These are phyloP conservation scores for Nemania diffusa DNA, from an alignment of 2,329 filamentous ascomycete species.

Conservation along the genomic window DNA sequence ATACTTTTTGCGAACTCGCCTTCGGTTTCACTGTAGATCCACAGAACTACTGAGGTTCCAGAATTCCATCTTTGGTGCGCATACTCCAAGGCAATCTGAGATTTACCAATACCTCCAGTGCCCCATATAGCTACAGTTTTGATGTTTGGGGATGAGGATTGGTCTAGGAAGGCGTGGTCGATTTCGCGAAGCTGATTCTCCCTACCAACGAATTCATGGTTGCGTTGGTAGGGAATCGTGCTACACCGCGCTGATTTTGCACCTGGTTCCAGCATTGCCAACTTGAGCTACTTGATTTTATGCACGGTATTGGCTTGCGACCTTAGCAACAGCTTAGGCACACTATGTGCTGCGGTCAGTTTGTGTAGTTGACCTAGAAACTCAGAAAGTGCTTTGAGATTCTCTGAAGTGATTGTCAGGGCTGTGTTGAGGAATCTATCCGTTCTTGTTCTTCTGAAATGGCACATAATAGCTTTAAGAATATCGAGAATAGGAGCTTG, in stretches of 20 bases:
- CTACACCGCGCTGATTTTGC: neutral
- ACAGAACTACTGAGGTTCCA: constrained; percentile 7
- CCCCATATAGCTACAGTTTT: constrained; percentile 6
- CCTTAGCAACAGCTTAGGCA: neutral
- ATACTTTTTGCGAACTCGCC: constrained; percentile 1
- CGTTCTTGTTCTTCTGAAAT: neutral
- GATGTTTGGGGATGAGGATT: neutral
- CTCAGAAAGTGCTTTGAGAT: neutral
- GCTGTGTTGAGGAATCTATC: neutral
- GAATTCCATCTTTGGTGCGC: constrained; percentile 10
- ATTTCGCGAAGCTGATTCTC: constrained; percentile 1
- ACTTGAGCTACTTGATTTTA: neutral
- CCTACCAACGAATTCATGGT: neutral
- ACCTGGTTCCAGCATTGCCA: neutral
- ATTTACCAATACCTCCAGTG: constrained; percentile 1
- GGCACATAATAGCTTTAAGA: neutral
- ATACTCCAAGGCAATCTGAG: constrained; percentile 6
- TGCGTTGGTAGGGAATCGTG: constrained; percentile 7
- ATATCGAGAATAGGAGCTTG: no score
- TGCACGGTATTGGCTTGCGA: neutral
- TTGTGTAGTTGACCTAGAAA: neutral
- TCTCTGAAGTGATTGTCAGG: neutral
- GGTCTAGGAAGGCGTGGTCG: neutral
- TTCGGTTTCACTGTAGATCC: constrained; percentile 7
- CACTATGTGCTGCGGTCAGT: neutral